Conservation (phyloP, 495 filamentous ascomycete genomes). For the Penicillium argentinense region DNA sequence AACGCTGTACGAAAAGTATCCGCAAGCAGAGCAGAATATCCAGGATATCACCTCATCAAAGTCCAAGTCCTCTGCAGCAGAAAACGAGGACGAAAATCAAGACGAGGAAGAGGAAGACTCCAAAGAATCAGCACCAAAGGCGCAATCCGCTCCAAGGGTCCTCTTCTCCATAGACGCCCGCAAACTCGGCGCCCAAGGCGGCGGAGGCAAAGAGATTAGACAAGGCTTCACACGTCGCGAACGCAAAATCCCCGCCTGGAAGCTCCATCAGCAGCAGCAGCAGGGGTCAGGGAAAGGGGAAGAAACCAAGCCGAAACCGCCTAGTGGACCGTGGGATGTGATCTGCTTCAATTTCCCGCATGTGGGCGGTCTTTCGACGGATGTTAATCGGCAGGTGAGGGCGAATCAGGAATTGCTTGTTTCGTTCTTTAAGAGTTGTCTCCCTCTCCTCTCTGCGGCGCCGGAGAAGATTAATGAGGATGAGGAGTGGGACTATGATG, state of each 20-base stretch:
- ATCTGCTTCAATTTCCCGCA: slow-evolving; percentile 97
- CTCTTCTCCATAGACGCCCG: slow-evolving; percentile 74
- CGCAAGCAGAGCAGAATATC: slow-evolving; percentile 65
- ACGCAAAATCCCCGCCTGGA: slow-evolving; percentile 34
- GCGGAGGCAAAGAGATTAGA: slow-evolving; percentile 44
- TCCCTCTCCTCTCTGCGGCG: slow-evolving; percentile 47
- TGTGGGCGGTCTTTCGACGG: slow-evolving; percentile 84
- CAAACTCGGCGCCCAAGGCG: slow-evolving; percentile 54
- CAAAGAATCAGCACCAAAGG: slow-evolving; percentile 1
- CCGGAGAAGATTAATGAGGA: slow-evolving; percentile 28
- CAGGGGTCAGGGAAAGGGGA: not conserved
- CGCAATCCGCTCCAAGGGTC: slow-evolving; percentile 38
- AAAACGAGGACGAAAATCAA: not conserved
- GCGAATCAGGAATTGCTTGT: slow-evolving; percentile 89
- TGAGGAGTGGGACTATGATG: slow-evolving; percentile 24
- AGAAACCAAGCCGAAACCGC: not conserved
- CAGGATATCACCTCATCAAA: slow-evolving; percentile 43
- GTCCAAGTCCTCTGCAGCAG: not conserved
- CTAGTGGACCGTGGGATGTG: slow-evolving; percentile 60
- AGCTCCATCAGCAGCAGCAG: slow-evolving; percentile 14
- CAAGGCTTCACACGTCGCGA: slow-evolving; percentile 31
- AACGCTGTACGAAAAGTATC: slow-evolving; percentile 69
- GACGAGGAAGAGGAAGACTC: slow-evolving; percentile 2
- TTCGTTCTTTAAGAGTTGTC: slow-evolving; percentile 69
- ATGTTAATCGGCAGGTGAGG: slow-evolving; percentile 92